Evolutionary conservation across 2,329 filamentous ascomycete species (phyloP), one percentile per base, ranked within the genome.

Genomic region (Diaporthe citri): DNA sequence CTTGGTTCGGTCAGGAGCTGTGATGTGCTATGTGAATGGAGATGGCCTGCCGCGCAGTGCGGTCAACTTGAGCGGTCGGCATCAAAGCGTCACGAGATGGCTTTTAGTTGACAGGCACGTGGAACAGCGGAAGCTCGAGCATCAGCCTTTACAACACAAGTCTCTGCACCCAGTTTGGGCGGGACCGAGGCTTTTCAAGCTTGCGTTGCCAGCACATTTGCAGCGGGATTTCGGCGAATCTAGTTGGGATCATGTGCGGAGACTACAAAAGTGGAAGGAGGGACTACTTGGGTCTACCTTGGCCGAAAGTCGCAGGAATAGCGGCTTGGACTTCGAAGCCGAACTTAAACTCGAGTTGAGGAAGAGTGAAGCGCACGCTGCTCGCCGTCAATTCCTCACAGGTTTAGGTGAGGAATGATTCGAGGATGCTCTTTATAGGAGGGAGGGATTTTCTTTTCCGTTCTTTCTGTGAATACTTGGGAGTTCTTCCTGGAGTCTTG

Each of bases 391-490:
- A 10, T 43, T 62, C 3, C 39, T 62, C 7, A 2, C 36, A n/a
- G 7, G n/a, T 6, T 7, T 62, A 1, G n/a, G 59, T 4, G 39
- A 43, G 36, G 10, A 12, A 1, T n/a, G 55, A 59, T 12, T 9
- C 9, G 85, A 56, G 36, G 12, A 13, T 13, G 36, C 12, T 39
- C 36, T 39, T 39, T 3, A 13, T 39, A 13, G 36, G 12, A 13
- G 12, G 10, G 36, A 4, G 2, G 2, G 36, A 39, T 1, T 39
- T 20, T 8, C 15, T 20, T 43, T 43, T 20, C 15, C 13, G 41
- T 43, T 43, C 15, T 43, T 43, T 20, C 41, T 2, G 17, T 1
- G 0, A 43, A 20, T 20, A 15, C 2, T 43, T 43, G 36, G 36
- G 36, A 39, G 36, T 39, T 39, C 3, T 13, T 13, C 12, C 4